Conservation (phyloP, 768 basidiomycete species). For the Galerina sulciceps region DNA sequence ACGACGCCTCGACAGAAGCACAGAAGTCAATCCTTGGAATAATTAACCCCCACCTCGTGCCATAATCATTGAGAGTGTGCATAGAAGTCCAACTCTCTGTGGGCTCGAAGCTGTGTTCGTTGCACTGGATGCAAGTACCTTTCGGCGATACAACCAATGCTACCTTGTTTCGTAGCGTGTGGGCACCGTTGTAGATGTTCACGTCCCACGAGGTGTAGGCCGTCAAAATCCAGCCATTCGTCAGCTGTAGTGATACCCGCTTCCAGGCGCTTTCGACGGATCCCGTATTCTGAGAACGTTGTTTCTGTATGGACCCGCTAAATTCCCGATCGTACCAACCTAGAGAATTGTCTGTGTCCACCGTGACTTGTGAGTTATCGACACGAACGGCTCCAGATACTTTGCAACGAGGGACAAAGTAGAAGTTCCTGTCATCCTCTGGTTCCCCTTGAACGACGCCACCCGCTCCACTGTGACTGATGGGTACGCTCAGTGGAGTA, state of each 20-base stretch:
- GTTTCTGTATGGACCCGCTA: too few species aligned
- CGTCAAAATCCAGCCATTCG: not conserved
- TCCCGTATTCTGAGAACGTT: not conserved
- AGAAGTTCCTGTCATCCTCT: too few species aligned
- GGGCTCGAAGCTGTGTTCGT: not conserved
- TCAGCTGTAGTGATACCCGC: not conserved
- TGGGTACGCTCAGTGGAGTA: too few species aligned
- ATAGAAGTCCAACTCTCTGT: not conserved
- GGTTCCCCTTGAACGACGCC: too few species aligned
- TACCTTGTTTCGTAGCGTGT: not conserved
- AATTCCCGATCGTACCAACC: too few species aligned
- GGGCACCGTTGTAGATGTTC: not conserved
- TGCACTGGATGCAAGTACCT: not conserved
- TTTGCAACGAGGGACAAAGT: too few species aligned
- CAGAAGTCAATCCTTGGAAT: not conserved
- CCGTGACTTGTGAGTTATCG: too few species aligned
- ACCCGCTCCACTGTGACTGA: too few species aligned
- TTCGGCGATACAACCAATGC: not conserved
- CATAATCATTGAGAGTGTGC: constrained; percentile 3
- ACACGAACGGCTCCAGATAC: too few species aligned
- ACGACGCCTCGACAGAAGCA: not conserved
- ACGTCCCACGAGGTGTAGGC: not conserved
- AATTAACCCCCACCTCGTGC: not conserved
- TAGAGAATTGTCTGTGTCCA: too few species aligned
- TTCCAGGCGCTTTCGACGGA: not conserved